Evolutionary conservation across 2,329 filamentous ascomycete species (phyloP).

Genomic region (Paraphoma chrysanthemicola): DNA sequence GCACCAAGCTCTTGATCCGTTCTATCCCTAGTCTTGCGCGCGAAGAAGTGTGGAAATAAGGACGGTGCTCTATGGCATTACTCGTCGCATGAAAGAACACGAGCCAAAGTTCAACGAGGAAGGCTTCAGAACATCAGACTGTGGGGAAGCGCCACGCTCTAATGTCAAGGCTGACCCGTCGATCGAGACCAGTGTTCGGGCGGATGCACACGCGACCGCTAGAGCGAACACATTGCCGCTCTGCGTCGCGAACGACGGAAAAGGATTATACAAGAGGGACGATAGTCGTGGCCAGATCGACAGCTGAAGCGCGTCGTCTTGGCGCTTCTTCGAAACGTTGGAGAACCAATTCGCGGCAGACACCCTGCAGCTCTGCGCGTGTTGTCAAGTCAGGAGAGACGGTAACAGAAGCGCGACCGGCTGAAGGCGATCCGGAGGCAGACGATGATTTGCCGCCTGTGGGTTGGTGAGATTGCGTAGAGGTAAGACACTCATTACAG

Average conservation of each 20-base stretch:
- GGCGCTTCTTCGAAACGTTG: slow-evolving; percentile 44
- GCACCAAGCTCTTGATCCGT: slow-evolving; percentile 50
- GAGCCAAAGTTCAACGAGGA: slow-evolving; percentile 36
- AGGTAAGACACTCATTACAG: slow-evolving; percentile 43
- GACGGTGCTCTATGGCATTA: slow-evolving; percentile 45
- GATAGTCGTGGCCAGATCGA: slow-evolving; percentile 31
- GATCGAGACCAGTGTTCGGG: slow-evolving; percentile 35
- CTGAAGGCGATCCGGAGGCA: slow-evolving; percentile 29
- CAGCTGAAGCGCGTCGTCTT: slow-evolving; percentile 33
- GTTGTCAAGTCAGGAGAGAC: slow-evolving; percentile 31
- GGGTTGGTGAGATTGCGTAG: slow-evolving; percentile 29
- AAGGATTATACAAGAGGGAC: slow-evolving; percentile 24
- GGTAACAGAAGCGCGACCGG: slow-evolving; percentile 27
- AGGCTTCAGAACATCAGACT: slow-evolving; percentile 40
- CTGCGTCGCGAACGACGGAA: slow-evolving; percentile 40
- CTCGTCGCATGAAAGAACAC: slow-evolving; percentile 43
- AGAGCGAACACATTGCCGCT: slow-evolving; percentile 47
- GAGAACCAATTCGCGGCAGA: slow-evolving; percentile 31
- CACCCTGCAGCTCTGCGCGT: slow-evolving; percentile 30
- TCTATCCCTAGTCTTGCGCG: slow-evolving; percentile 52
- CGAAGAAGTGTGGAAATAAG: slow-evolving; percentile 44
- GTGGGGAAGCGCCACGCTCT: slow-evolving; percentile 49
- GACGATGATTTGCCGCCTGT: slow-evolving; percentile 27
- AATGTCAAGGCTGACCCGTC: slow-evolving; percentile 38
- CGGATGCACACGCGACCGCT: slow-evolving; percentile 39